These are phyloP conservation scores for Botrytis squamosa DNA, from an alignment of 2,329 filamentous ascomycete species.

Conservation along the genomic window DNA sequence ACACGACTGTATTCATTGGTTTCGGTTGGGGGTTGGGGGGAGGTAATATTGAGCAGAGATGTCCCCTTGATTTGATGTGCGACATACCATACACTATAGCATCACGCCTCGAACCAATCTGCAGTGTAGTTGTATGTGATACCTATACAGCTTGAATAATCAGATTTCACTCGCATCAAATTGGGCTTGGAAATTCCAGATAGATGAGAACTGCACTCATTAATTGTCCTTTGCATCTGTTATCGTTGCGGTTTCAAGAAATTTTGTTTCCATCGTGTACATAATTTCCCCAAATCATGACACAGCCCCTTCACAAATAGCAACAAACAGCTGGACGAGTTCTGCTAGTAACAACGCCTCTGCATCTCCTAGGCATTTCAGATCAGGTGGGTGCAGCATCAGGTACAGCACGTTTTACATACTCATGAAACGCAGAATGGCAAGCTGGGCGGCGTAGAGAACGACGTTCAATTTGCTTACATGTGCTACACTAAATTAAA, in stretches of 20 bases:
- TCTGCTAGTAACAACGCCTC: constrained; percentile 2
- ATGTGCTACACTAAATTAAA: background rate
- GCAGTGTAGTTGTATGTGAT: background rate
- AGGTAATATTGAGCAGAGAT: background rate
- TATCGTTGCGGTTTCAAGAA: background rate
- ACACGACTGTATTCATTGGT: background rate
- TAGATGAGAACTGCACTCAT: background rate
- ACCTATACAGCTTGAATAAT: background rate
- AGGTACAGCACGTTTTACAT: constrained; percentile 21
- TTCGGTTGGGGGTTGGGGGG: background rate
- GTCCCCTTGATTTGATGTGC: background rate
- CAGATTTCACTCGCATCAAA: background rate
- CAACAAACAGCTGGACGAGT: constrained; percentile 4
- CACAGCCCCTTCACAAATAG: constrained; percentile 22
- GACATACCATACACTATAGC: background rate
- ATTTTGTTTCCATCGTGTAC: background rate
- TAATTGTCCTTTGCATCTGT: background rate
- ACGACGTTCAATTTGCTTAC: background rate
- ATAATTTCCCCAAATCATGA: constrained; percentile 7
- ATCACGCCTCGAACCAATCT: background rate
- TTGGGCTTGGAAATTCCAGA: background rate
- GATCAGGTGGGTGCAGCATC: constrained; percentile 13
- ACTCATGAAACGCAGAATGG: constrained; percentile 13
- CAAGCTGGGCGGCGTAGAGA: constrained; percentile 1
- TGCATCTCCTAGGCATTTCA: constrained; percentile 1